Base-by-base conservation (phyloP, 805 yeast species). In the Tetrapisispora fleetii region DNA sequence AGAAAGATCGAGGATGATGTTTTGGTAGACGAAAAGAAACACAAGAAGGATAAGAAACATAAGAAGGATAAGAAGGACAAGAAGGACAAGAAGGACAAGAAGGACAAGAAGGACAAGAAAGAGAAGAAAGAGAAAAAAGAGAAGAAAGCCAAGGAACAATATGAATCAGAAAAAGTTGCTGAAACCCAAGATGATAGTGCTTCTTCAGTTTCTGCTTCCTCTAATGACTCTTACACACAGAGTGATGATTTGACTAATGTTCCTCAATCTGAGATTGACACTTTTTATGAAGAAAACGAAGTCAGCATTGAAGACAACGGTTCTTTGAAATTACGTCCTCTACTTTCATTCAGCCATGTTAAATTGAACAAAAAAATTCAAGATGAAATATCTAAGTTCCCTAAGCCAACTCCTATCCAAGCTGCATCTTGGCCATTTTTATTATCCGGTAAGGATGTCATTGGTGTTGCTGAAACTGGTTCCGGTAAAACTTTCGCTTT, bases 391-490 rank as follows among this genome's bases (percentile, higher is more conserved):
- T 69, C 79, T 37, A 79, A 81, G 58, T 93, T 86, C 71, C 83
- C 87, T 16, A 82, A 80, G 58, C 99, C 99, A 48, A 90, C 98
- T 7, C 98, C 98, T 36, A 91, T 91, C 58, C 99, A 91, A 72
- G 78, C 96, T 32, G 87, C 80, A 41, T 78, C 97, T 9, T 93
- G 98, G 98, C 98, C 99, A 54, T 88, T 79, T 62, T 69, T 91
- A 47, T 69, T 89, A 45, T 69, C 78, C 19, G 84, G 85, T 17
- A 76, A 82, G 50, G 99, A 91, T 64, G 95, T 90, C 24, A 79
- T 91, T 55, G 99, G 98, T 66, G 96, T 91, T 54, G 99, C 99
- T 14, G 97, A 91, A 70, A 91, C 99, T 3, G 99, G 99, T 37
- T 87, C 96, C 0, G 99, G 99, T 62, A 91, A 91, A 68, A 91